Evolutionary conservation across 805 yeast species (phyloP).

Genomic region (Ogataea minuta): DNA sequence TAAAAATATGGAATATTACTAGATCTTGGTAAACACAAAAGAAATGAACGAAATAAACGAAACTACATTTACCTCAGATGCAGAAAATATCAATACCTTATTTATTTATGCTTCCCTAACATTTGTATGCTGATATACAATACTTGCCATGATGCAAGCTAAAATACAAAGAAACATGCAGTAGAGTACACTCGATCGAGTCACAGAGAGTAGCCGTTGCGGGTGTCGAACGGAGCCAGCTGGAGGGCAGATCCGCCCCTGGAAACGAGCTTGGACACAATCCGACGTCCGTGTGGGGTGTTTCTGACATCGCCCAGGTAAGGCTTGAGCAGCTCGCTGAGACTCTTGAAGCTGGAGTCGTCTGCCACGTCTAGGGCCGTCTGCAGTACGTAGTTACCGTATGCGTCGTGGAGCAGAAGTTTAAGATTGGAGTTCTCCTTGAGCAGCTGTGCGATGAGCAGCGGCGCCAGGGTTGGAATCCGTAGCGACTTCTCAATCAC

Average conservation of each 20-base stretch:
- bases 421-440: conserved; percentile 34
- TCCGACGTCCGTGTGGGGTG: conserved; percentile 96
- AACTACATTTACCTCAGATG: too few relatives aligned
- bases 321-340: conserved; percentile 65
- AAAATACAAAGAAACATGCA: conserved; percentile 24
- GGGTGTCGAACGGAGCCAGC: conserved; percentile 6
- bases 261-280: conserved; percentile 57
- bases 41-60: too few relatives aligned
- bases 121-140: conserved; percentile 11
- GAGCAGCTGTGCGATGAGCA: conserved; percentile 45
- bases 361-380: conserved; percentile 58
- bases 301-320: conserved; percentile 74
- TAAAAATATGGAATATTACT: background rate
- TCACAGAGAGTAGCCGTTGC: conserved; percentile 8
- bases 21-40: background rate
- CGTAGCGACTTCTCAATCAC: conserved; percentile 57
- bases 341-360: conserved; percentile 47
- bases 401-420: conserved; percentile 53
- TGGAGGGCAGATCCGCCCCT: conserved; percentile 30
- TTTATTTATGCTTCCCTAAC: conserved; percentile 11
- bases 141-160: conserved; percentile 14
- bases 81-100: background rate
- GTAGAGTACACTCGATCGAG: conserved; percentile 14
- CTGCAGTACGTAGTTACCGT: conserved; percentile 58
- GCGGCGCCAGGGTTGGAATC: conserved; percentile 43